Evolutionary conservation across 306 rosid species (phyloP).

Genomic region (Quillaja saponaria): DNA sequence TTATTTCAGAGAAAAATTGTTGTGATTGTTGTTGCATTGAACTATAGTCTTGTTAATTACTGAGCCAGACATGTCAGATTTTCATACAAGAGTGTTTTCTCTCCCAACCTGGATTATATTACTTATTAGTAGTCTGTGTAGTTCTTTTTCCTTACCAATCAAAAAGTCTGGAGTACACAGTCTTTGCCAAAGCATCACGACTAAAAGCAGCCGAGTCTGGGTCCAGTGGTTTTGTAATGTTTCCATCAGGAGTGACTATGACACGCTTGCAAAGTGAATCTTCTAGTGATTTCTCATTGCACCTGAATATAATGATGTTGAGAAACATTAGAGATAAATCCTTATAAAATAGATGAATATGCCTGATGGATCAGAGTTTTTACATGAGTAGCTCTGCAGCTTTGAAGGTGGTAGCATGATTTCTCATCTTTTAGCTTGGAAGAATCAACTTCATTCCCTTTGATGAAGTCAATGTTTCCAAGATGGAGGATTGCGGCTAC

Average conservation of each 20-base stretch:
- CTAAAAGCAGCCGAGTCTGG: slow-evolving; percentile 71
- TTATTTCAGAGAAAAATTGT: slow-evolving; percentile 7
- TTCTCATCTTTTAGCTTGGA: slow-evolving; percentile 77
- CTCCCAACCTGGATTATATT: slow-evolving; percentile 6
- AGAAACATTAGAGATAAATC: slow-evolving; percentile 15
- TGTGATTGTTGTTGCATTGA: slow-evolving; percentile 2
- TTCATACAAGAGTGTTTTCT: neutral
- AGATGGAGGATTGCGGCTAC: slow-evolving; percentile 88
- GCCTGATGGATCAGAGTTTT: slow-evolving; percentile 29
- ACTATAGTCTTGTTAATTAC: neutral
- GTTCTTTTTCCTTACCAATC: slow-evolving; percentile 61
- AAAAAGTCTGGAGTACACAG: slow-evolving; percentile 69
- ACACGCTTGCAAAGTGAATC: slow-evolving; percentile 86
- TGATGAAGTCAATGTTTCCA: slow-evolving; percentile 69
- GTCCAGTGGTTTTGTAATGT: slow-evolving; percentile 74
- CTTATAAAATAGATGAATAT: slow-evolving; percentile 5
- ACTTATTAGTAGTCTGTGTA: neutral
- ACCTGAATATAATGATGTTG: slow-evolving; percentile 51
- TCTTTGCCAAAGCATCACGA: slow-evolving; percentile 83
- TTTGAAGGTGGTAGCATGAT: slow-evolving; percentile 62
- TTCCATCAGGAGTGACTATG: slow-evolving; percentile 90
- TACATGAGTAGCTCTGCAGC: slow-evolving; percentile 78
- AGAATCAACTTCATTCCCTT: slow-evolving; percentile 77
- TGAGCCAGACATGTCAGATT: slow-evolving; percentile 9
- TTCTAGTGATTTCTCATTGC: slow-evolving; percentile 63